Conservation (phyloP, 352 stramenopile genomes). For the Globisporangium ultimum region DNA sequence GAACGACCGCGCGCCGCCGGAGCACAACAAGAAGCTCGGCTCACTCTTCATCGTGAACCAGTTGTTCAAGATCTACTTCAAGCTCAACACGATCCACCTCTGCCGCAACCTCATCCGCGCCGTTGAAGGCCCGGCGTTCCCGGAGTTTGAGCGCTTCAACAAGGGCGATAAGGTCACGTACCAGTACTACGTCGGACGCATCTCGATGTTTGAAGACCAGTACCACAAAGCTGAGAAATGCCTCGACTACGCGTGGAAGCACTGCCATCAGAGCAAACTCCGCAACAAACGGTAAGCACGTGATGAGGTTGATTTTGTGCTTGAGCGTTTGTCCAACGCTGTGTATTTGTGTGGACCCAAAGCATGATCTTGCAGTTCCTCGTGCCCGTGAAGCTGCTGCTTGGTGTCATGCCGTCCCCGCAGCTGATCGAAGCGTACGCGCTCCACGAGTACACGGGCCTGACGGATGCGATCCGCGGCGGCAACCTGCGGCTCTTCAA, state of each 20-base stretch:
- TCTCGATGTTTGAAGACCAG: constrained; percentile 97
- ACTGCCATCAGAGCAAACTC: constrained; percentile 83
- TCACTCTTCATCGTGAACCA: constrained; percentile 93
- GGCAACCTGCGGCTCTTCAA: constrained; percentile 94
- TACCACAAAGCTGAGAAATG: constrained; percentile 93
- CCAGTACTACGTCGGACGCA: constrained; percentile 93
- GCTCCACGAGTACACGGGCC: constrained; percentile 80
- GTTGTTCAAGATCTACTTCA: constrained; percentile 98
- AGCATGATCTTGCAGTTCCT: constrained; percentile 94
- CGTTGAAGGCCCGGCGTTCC: constrained; percentile 75
- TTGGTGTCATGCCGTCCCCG: constrained; percentile 90
- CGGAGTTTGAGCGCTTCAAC: constrained; percentile 73
- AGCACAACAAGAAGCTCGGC: constrained; percentile 86
- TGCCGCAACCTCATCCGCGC: constrained; percentile 93
- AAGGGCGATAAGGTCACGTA: constrained; percentile 94
- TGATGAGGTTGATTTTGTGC: background rate
- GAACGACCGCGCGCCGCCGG: constrained; percentile 71
- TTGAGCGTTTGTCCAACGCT: no score
- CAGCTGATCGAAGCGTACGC: constrained; percentile 90
- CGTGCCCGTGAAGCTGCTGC: constrained; percentile 92
- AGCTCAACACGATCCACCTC: constrained; percentile 91
- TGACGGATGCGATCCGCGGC: constrained; percentile 89
- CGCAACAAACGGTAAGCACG: constrained; percentile 83
- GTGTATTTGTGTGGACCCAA: background rate
- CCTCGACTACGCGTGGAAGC: constrained; percentile 91